Percentiles rank a stretch among this genome's conserved stretches.
phyloP scores from a whole-genome alignment of 768 basidiomycete genomes.

The Polyporus arcularius region DNA sequence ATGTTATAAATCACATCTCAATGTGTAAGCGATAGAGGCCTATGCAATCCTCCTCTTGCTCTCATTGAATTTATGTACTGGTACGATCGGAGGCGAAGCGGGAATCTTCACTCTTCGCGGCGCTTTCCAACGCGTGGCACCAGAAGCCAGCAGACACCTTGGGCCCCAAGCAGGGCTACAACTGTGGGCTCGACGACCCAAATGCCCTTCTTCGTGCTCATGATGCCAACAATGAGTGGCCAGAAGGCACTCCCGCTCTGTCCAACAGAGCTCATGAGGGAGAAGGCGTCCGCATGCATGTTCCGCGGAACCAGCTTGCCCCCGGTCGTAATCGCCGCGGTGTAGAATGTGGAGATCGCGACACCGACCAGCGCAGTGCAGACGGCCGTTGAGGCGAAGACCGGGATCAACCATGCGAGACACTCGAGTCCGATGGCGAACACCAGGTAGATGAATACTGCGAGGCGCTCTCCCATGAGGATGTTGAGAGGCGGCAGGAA shows the following conservation, averaged over 20 bases:
- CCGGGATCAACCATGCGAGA: conserved; percentile 27
- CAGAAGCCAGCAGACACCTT: conserved; percentile 27
- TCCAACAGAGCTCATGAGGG: conserved; percentile 31
- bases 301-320: conserved; percentile 28
- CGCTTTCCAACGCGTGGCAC: conserved; percentile 26
- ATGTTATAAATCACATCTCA: background rate
- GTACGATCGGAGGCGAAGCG: too few species aligned
- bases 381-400: conserved; percentile 28
- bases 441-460: conserved; percentile 30
- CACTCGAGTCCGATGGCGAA: conserved; percentile 32
- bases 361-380: conserved; percentile 33
- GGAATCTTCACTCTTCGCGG: conserved; percentile 8
- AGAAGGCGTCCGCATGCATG: conserved; percentile 33
- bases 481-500: conserved; percentile 29
- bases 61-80: background rate
- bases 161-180: conserved; percentile 28
- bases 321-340: conserved; percentile 27
- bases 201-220: conserved; percentile 31
- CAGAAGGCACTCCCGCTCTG: conserved; percentile 33
- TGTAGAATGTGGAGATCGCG: conserved; percentile 33
- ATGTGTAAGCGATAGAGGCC: background rate
- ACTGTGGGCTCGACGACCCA: conserved; percentile 33
- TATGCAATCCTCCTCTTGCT: background rate
- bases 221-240: conserved; percentile 30
- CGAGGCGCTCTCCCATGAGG: conserved; percentile 31